Evolutionary conservation across 768 basidiomycete species (phyloP).

Genomic region (Auriscalpium orientale): DNA sequence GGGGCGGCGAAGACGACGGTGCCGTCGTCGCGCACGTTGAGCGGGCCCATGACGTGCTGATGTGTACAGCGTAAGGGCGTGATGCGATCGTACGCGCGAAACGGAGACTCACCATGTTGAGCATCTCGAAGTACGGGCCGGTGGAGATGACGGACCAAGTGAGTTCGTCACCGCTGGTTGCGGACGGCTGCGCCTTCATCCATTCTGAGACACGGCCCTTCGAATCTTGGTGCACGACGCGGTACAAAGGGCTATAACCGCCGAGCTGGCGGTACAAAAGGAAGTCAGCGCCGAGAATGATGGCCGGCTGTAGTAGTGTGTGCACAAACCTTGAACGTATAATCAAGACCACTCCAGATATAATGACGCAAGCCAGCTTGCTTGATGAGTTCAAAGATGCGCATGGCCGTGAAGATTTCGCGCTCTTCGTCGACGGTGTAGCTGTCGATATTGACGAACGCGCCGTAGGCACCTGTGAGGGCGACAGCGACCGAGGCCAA

Average conservation of each 20-base stretch:
- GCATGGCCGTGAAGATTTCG: constrained; percentile 12
- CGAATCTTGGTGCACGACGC: neutral
- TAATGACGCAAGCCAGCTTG: constrained; percentile 13
- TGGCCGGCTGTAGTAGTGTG: neutral
- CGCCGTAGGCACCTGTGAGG: constrained; percentile 10
- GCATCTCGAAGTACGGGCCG: constrained; percentile 14
- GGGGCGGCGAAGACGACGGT: neutral
- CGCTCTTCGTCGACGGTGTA: constrained; percentile 13
- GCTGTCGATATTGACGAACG: constrained; percentile 12
- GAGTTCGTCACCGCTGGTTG: neutral
- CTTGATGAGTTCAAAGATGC: constrained; percentile 14
- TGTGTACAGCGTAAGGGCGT: neutral
- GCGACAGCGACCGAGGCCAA: constrained; percentile 2
- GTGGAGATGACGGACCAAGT: neutral
- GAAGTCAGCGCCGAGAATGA: neutral
- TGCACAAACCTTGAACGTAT: neutral
- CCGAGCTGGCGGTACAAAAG: neutral
- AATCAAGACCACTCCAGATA: constrained; percentile 14
- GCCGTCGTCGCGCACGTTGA: neutral
- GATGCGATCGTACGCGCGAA: neutral
- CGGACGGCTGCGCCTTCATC: neutral
- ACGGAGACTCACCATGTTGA: constrained; percentile 3
- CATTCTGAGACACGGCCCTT: neutral
- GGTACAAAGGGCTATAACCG: neutral
- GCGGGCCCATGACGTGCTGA: neutral